phyloP scores from a whole-genome alignment of 2,329 filamentous ascomycete species.

The Meredithiella fracta region DNA sequence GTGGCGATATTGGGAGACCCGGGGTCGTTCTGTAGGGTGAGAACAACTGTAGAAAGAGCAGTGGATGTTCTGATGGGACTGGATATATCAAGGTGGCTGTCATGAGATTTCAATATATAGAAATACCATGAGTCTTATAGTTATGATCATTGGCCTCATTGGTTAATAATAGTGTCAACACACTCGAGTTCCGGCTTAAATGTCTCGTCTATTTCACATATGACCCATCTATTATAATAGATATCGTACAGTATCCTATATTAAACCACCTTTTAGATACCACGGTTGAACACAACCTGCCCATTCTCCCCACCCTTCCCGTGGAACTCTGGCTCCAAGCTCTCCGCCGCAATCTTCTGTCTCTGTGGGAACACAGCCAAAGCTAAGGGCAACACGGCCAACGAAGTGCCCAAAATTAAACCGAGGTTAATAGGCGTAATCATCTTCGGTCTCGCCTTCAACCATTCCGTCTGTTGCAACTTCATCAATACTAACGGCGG shows the following conservation, averaged over 20 bases:
- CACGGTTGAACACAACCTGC: conserved; percentile 90
- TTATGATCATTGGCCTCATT: too few relatives aligned
- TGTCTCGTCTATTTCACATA: too few relatives aligned
- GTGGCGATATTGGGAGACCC: too few relatives aligned
- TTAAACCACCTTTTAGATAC: conserved; percentile 41
- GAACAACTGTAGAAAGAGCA: too few relatives aligned
- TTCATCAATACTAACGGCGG: conserved; percentile 73
- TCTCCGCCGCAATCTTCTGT: conserved; percentile 60
- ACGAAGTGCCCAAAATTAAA: conserved; percentile 70
- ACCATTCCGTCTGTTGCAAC: conserved; percentile 70
- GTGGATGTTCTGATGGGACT: too few relatives aligned
- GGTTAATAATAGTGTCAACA: too few relatives aligned
- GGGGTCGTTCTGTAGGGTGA: too few relatives aligned
- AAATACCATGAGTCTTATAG: too few relatives aligned
- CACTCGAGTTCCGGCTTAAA: too few relatives aligned
- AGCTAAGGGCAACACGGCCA: conserved; percentile 77
- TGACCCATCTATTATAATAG: not conserved
- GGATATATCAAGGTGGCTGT: too few relatives aligned
- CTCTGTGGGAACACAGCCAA: conserved; percentile 85
- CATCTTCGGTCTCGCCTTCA: conserved; percentile 53
- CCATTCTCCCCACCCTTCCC: conserved; percentile 61
- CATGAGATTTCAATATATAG: too few relatives aligned
- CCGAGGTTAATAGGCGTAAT: conserved; percentile 73
- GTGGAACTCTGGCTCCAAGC: conserved; percentile 74
- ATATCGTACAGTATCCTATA: not conserved